Evolutionary conservation across 768 basidiomycete species (phyloP).

Genomic region (Rhodotorula diobovata): DNA sequence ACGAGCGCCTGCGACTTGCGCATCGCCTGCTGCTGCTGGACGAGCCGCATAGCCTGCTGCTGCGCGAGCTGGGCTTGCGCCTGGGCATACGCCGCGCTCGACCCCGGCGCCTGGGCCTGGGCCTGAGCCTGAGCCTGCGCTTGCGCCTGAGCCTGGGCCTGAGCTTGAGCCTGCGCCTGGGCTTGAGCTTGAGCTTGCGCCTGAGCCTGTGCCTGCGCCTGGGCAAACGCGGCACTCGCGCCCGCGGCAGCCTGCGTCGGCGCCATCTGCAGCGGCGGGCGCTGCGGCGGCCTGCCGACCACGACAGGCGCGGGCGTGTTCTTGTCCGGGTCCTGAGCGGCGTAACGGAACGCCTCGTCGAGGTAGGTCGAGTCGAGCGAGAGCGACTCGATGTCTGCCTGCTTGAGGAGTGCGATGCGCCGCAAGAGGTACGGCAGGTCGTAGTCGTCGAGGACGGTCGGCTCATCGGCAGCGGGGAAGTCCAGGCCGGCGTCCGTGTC

Average conservation of each 20-base stretch:
- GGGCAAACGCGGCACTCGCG: conserved; percentile 24
- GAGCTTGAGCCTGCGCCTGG: conserved; percentile 4
- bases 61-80: too few relatives aligned
- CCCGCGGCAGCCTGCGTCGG: conserved; percentile 1
- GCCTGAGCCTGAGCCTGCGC: conserved; percentile 13
- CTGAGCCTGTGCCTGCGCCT: conserved; percentile 19
- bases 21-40: conserved; percentile 19
- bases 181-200: conserved; percentile 13
- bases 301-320: conserved; percentile 25
- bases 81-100: too few relatives aligned
- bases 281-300: conserved; percentile 28
- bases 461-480: conserved; percentile 36
- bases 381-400: conserved; percentile 19
- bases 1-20: conserved; percentile 12
- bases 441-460: conserved; percentile 39
- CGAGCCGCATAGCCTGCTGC: too few relatives aligned
- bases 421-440: conserved; percentile 30
- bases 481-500: conserved; percentile 39
- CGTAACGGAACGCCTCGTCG: conserved; percentile 30
- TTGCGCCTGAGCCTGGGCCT: neutral
- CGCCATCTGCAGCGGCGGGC: conserved; percentile 28
- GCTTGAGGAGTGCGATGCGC: conserved; percentile 30
- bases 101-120: conserved; percentile 17
- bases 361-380: conserved; percentile 28
- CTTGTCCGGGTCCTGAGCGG: conserved; percentile 19